These are phyloP conservation scores for Phytopythium sindhum DNA, from an alignment of 352 stramenopile genomes.

Conservation along the genomic window DNA sequence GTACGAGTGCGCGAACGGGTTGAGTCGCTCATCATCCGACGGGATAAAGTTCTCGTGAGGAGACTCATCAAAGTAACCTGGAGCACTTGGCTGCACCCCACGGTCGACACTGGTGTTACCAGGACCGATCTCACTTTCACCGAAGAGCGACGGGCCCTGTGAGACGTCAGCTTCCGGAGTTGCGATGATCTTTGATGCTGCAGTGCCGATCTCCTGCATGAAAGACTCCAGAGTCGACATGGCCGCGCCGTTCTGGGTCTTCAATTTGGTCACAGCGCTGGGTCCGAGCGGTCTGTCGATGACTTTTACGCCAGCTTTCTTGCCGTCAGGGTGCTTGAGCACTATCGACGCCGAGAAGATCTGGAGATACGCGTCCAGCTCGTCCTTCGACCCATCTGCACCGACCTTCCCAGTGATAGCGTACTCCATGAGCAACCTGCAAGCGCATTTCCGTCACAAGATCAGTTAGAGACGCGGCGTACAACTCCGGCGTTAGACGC, in stretches of 20 bases:
- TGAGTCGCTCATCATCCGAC: slow-evolving; percentile 38
- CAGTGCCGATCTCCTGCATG: slow-evolving; percentile 5
- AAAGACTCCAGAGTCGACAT: neutral
- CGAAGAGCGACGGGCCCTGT: neutral
- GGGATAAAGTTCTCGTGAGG: neutral
- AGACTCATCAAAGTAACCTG: neutral
- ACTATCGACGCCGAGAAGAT: slow-evolving; percentile 60
- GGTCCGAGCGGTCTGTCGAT: slow-evolving; percentile 1
- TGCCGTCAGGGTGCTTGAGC: slow-evolving; percentile 40
- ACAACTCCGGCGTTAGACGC: neutral
- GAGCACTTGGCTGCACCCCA: neutral
- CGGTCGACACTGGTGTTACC: neutral
- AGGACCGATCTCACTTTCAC: neutral
- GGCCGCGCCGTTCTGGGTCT: neutral
- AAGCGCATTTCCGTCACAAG: neutral
- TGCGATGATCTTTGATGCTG: slow-evolving; percentile 6
- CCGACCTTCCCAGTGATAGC: slow-evolving; percentile 57
- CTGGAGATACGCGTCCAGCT: slow-evolving; percentile 64
- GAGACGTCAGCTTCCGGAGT: neutral
- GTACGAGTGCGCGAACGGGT: slow-evolving; percentile 62
- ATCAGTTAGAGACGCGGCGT: neutral
- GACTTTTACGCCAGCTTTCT: slow-evolving; percentile 10
- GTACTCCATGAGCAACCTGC: slow-evolving; percentile 62
- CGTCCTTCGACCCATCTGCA: slow-evolving; percentile 50
- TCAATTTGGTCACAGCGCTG: too few species aligned